These are phyloP conservation scores for Massariosphaeria phaeospora DNA, from an alignment of 495 filamentous ascomycete genomes.

Conservation along the genomic window DNA sequence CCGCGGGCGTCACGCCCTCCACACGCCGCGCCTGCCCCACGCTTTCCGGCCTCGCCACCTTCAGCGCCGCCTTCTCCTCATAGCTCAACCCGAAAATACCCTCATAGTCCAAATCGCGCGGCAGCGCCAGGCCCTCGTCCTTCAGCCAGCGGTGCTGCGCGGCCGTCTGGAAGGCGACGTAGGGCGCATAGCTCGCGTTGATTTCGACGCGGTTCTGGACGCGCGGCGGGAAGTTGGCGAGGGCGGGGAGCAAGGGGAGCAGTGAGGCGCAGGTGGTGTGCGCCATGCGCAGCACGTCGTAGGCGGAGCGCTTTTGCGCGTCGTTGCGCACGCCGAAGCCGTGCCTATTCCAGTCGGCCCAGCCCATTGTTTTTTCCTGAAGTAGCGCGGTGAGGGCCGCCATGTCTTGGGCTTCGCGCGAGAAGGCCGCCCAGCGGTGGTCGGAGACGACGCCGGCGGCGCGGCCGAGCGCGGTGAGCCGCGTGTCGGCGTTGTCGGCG, in stretches of 20 bases:
- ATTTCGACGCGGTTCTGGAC: conserved; percentile 67
- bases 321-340: conserved; percentile 66
- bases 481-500: conserved; percentile 87
- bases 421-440: conserved; percentile 68
- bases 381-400: conserved; percentile 60
- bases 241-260: conserved; percentile 32
- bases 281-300: conserved; percentile 67
- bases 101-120: conserved; percentile 72
- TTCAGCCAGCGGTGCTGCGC: conserved; percentile 60
- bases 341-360: conserved; percentile 59
- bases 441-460: conserved; percentile 73
- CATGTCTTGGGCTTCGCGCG: conserved; percentile 57
- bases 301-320: conserved; percentile 57
- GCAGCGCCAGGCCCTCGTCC: conserved; percentile 71
- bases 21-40: conserved; percentile 83
- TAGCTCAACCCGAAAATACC: conserved; percentile 64
- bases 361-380: conserved; percentile 47
- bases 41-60: conserved; percentile 66
- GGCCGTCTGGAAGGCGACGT: conserved; percentile 63
- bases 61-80: conserved; percentile 70
- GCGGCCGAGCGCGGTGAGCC: conserved; percentile 75
- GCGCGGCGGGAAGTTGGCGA: conserved; percentile 51
- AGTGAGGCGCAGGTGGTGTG: conserved; percentile 54
- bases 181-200: conserved; percentile 79
- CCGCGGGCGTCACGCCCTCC: conserved; percentile 71